These are phyloP conservation scores for Trichosporon inkin DNA, from an alignment of 1,284 basidiomycete species.

Conservation along the genomic window DNA sequence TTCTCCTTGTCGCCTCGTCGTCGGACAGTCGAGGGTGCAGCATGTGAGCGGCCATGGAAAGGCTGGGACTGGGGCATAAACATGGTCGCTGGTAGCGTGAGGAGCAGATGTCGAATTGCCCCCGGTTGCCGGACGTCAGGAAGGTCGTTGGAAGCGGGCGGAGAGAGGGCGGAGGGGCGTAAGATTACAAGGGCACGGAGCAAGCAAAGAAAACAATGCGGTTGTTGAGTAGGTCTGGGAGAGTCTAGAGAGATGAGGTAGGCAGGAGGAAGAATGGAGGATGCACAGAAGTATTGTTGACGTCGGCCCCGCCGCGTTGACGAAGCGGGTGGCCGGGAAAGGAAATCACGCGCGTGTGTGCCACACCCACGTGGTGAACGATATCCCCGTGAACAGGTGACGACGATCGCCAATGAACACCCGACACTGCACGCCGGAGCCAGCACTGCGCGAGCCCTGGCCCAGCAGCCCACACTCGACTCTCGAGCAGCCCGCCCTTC, in stretches of 20 bases:
- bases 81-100: constrained; percentile 12
- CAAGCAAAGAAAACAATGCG: not conserved
- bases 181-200: not conserved
- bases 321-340: not conserved
- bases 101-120: not conserved
- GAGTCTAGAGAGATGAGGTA: not conserved
- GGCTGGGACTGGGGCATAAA: constrained; percentile 18
- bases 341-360: constrained; percentile 22
- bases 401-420: constrained; percentile 2
- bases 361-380: constrained; percentile 8
- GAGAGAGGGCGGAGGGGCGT: not conserved
- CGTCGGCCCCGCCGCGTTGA: not conserved
- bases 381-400: constrained; percentile 9
- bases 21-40: constrained; percentile 15
- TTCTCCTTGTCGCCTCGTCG: constrained; percentile 24
- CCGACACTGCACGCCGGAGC: not conserved
- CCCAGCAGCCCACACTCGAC: constrained; percentile 5
- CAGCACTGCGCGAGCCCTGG: not conserved
- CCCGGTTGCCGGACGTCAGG: not conserved
- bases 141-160: not conserved
- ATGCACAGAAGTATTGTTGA: constrained; percentile 2
- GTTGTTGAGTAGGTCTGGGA: not conserved
- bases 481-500: not conserved
- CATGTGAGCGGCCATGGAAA: constrained; percentile 12
- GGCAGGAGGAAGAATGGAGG: not conserved